Percentiles rank a stretch among this genome's conserved stretches.
These are phyloP conservation scores for Beta vulgaris DNA, from an alignment of 148 eudicot species.

Conservation along the genomic window DNA sequence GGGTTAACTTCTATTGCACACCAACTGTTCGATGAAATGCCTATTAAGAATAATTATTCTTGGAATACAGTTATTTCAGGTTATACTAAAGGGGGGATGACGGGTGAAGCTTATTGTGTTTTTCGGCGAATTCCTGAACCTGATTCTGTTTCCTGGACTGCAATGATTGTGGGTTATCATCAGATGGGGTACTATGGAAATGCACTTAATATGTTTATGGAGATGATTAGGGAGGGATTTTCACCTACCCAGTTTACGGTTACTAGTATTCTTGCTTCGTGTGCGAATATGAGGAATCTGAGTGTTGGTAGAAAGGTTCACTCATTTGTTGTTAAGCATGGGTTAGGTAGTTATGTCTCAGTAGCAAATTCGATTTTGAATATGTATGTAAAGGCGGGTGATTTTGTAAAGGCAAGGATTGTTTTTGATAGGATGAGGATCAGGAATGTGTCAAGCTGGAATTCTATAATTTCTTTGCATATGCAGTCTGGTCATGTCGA, in stretches of 20 bases:
- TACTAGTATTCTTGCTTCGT: constrained; percentile 62
- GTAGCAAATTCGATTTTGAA: constrained; percentile 70
- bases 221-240: constrained; percentile 42
- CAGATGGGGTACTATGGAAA: constrained; percentile 40
- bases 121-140: constrained; percentile 46
- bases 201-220: constrained; percentile 46
- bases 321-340: constrained; percentile 54
- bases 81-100: constrained; percentile 54
- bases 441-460: constrained; percentile 55
- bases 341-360: constrained; percentile 45
- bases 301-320: constrained; percentile 62
- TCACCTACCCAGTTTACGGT: constrained; percentile 54
- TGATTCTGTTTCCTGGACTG: constrained; percentile 51
- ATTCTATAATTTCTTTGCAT: constrained; percentile 54
- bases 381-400: constrained; percentile 79
- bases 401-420: constrained; percentile 37
- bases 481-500: constrained; percentile 52
- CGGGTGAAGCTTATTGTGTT: constrained; percentile 34
- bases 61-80: constrained; percentile 68
- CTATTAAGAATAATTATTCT: constrained; percentile 44
- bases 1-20: constrained; percentile 47
- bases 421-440: constrained; percentile 55
- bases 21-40: constrained; percentile 54
- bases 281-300: constrained; percentile 42
- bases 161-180: constrained; percentile 60